Evolutionary conservation across 1,139 yeast genomes (phyloP).

Genomic region (Zygoascus meyerae): DNA sequence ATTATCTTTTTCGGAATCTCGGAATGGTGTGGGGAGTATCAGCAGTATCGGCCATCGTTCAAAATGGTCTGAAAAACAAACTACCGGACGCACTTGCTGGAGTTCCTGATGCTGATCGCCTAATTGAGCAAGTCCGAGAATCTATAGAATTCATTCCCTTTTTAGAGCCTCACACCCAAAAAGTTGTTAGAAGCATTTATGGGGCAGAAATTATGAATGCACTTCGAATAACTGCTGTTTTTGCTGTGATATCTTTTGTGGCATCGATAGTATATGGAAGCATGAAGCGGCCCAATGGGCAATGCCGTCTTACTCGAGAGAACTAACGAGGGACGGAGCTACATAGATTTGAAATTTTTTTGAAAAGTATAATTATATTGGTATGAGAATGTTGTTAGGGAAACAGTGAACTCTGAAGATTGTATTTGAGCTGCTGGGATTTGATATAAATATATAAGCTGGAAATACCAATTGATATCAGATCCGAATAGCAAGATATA

Average conservation of each 20-base stretch:
- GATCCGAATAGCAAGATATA: no score
- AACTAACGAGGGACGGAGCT: no score
- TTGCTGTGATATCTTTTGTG: constrained; percentile 4
- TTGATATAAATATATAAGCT: constrained; percentile 1
- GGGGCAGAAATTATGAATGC: constrained; percentile 10
- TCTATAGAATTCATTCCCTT: constrained; percentile 8
- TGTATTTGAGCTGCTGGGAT: no score
- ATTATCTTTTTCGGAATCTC: constrained; percentile 14
- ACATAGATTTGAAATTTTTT: no score
- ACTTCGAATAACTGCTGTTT: constrained; percentile 1
- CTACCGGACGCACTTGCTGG: background rate
- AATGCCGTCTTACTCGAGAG: constrained; percentile 7
- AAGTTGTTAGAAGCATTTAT: constrained; percentile 7
- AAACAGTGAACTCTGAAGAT: no score
- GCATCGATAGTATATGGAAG: constrained; percentile 4
- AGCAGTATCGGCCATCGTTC: constrained; percentile 14
- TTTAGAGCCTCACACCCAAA: constrained; percentile 5
- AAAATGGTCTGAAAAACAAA: constrained; percentile 7
- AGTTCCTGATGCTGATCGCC: constrained; percentile 6
- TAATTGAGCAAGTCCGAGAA: constrained; percentile 10
- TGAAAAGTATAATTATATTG: no score
- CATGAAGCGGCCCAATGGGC: background rate
- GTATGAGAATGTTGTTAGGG: no score
- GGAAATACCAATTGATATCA: constrained; percentile 10
- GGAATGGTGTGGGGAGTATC: constrained; percentile 18